phyloP scores from a whole-genome alignment of 2,329 filamentous ascomycete species.

The Grosmannia huntii region DNA sequence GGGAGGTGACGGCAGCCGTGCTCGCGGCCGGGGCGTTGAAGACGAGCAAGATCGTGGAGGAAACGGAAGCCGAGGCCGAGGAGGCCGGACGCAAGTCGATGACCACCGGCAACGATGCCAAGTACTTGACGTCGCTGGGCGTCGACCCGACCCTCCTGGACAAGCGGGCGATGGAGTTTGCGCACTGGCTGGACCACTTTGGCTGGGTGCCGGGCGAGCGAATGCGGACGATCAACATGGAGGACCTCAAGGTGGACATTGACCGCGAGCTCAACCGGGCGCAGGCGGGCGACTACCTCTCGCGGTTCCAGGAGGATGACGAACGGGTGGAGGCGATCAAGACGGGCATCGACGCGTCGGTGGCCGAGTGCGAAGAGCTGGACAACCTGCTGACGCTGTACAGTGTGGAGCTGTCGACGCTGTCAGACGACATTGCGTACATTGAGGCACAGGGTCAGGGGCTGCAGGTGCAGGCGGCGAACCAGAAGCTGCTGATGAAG shows the following conservation, averaged over 20 bases:
- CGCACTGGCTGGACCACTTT: constrained; percentile 71
- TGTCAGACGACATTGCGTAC: constrained; percentile 91
- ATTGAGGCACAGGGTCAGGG: constrained; percentile 97
- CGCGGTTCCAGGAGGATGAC: constrained; percentile 73
- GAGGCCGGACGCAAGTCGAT: constrained; percentile 43
- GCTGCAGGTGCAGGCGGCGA: constrained; percentile 90
- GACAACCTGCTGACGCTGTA: constrained; percentile 91
- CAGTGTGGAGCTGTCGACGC: constrained; percentile 85
- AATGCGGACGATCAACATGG: constrained; percentile 61
- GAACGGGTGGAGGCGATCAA: constrained; percentile 81
- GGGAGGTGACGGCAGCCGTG: constrained; percentile 17
- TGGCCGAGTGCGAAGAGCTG: constrained; percentile 89
- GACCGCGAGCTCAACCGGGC: constrained; percentile 81
- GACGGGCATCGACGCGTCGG: constrained; percentile 73
- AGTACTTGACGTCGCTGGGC: constrained; percentile 65
- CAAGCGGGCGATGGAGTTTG: constrained; percentile 65
- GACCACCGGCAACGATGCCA: constrained; percentile 60
- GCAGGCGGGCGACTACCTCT: constrained; percentile 86
- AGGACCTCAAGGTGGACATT: constrained; percentile 70
- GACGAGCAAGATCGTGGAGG: not conserved
- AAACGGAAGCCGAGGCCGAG: constrained; percentile 1
- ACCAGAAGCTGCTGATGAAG: constrained; percentile 84
- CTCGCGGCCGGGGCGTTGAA: not conserved
- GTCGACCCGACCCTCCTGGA: constrained; percentile 68
- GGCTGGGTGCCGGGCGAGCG: constrained; percentile 72